A percentile compares a stretch with the other conserved stretches of the same genome.
Conservation (phyloP, 78 protist species). For the Planoprotostelium fungivorum region DNA sequence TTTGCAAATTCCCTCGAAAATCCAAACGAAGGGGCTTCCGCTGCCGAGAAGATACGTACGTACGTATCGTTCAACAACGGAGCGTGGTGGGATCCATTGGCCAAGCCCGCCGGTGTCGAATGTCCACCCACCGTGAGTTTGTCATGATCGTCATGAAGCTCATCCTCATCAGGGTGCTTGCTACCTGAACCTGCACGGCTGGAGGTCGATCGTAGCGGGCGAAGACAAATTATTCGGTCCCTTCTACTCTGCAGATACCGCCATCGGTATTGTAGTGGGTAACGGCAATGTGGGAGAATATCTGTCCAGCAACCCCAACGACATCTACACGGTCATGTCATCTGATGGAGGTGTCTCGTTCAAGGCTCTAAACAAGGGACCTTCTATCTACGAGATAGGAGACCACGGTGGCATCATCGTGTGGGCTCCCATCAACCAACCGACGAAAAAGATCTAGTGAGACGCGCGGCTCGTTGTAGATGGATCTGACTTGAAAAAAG, state of each 20-base stretch:
- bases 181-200: slow-evolving; percentile 1
- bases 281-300: neutral
- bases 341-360: neutral
- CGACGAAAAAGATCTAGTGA: neutral
- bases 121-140: too few species aligned
- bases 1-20: neutral
- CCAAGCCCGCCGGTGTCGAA: too few species aligned
- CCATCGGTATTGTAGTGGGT: neutral
- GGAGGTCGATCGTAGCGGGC: neutral
- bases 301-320: neutral
- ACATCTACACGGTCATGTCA: neutral
- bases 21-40: neutral
- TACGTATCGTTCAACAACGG: neutral
- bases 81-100: neutral
- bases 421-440: neutral
- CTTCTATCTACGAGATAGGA: neutral
- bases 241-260: neutral
- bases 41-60: neutral
- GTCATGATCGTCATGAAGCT: too few species aligned
- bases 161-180: neutral
- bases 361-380: neutral
- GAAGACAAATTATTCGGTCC: neutral
- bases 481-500: too few species aligned
- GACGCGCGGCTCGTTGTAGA: too few species aligned
- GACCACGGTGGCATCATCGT: slow-evolving; percentile 3